A percentile compares a stretch with the other conserved stretches of the same genome.
phyloP scores from a whole-genome alignment of 257 asterid species.

The Oldenlandia corymbosa region DNA sequence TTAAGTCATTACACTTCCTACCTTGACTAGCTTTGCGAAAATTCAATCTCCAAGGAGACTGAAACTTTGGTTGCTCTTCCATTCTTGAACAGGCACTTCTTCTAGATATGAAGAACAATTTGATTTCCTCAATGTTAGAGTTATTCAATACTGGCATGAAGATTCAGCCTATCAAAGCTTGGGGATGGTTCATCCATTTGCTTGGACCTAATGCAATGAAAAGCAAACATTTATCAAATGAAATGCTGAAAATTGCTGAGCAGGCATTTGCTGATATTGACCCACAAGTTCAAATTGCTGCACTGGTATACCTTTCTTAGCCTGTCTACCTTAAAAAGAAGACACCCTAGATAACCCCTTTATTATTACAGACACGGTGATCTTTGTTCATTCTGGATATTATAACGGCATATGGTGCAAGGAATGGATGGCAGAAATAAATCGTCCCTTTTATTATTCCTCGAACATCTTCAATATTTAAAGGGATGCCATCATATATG shows the following conservation, averaged over 20 bases:
- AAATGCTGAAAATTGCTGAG: slow-evolving; percentile 68
- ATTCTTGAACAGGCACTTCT: slow-evolving; percentile 46
- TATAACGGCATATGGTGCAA: no score
- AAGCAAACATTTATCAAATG: slow-evolving; percentile 56
- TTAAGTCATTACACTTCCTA: not conserved
- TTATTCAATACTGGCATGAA: slow-evolving; percentile 58
- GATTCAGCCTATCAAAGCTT: slow-evolving; percentile 67
- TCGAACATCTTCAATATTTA: no score
- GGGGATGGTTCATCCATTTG: slow-evolving; percentile 76
- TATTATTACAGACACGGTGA: no score
- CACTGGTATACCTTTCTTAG: slow-evolving; percentile 45
- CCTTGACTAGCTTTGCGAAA: not conserved
- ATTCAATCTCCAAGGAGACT: not conserved
- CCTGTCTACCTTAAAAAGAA: slow-evolving; percentile 2
- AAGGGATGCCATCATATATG: no score
- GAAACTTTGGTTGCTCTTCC: slow-evolving; percentile 7
- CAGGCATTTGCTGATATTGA: slow-evolving; percentile 64
- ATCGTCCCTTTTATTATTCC: no score
- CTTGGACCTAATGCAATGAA: slow-evolving; percentile 58
- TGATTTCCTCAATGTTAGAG: slow-evolving; percentile 49
- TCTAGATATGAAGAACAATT: slow-evolving; percentile 55
- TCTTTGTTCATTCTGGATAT: not conserved
- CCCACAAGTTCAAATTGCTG: slow-evolving; percentile 72
- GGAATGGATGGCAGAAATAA: no score
- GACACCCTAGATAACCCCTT: no score